phyloP scores from a whole-genome alignment of 148 eudicot genomes.

The Chenopodium quinoa region DNA sequence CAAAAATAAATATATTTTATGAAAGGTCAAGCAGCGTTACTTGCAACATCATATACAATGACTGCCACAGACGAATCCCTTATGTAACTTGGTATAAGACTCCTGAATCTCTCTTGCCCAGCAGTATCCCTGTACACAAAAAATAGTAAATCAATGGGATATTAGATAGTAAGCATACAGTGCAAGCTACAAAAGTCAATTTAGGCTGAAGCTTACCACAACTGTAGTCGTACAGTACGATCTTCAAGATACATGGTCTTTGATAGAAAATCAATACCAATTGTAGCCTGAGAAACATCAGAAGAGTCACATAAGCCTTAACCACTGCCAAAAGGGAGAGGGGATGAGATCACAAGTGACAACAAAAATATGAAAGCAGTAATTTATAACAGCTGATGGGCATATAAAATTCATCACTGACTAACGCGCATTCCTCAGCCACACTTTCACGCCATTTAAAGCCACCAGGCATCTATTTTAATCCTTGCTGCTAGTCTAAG shows the following conservation, averaged over 20 bases:
- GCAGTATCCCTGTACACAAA: slow-evolving; percentile 53
- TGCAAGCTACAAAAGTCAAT: too few species aligned
- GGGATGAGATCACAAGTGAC: background rate
- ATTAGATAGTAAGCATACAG: too few species aligned
- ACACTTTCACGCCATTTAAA: too few species aligned
- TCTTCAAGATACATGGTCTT: slow-evolving; percentile 58
- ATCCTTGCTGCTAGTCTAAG: too few species aligned
- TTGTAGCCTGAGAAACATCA: slow-evolving; percentile 38
- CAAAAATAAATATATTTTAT: too few species aligned
- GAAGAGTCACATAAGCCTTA: slow-evolving; percentile 3
- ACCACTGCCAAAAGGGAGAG: background rate
- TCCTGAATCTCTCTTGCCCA: slow-evolving; percentile 61
- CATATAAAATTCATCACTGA: too few species aligned
- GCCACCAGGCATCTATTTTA: too few species aligned
- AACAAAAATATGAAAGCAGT: background rate
- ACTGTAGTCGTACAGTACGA: slow-evolving; percentile 50
- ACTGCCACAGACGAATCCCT: slow-evolving; percentile 68
- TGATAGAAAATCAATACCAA: slow-evolving; percentile 49
- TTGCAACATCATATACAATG: slow-evolving; percentile 61
- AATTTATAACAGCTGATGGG: too few species aligned
- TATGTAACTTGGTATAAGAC: slow-evolving; percentile 58
- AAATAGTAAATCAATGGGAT: background rate
- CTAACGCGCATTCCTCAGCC: too few species aligned
- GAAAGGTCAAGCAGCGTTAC: slow-evolving; percentile 7
- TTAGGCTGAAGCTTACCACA: slow-evolving; percentile 35